Conservation (phyloP, 1,139 yeast genomes). For the Scheffersomyces segobiensis region DNA sequence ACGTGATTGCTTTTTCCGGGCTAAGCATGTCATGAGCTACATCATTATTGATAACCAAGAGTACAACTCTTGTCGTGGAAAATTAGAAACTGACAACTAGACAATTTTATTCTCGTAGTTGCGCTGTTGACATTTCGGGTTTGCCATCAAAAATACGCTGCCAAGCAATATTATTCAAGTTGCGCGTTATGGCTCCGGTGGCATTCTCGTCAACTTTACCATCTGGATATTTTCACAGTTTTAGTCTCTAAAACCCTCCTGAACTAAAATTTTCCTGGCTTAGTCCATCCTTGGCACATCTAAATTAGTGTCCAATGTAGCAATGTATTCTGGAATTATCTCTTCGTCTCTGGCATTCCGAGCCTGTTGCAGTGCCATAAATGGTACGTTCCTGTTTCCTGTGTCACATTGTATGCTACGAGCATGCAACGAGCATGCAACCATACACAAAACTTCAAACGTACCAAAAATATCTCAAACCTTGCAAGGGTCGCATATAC, state of each 20-base stretch:
- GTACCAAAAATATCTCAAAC: background rate
- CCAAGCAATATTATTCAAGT: background rate
- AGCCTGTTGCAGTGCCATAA: background rate
- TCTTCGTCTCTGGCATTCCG: background rate
- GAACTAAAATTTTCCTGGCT: background rate
- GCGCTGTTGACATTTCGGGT: background rate
- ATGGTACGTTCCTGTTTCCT: background rate
- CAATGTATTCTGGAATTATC: background rate
- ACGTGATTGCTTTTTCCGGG: background rate
- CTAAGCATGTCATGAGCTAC: background rate
- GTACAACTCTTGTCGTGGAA: background rate
- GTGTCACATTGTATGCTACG: background rate
- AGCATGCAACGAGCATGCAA: background rate
- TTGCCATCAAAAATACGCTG: background rate
- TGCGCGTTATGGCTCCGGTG: background rate
- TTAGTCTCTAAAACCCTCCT: background rate
- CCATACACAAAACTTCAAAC: background rate
- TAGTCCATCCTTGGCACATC: background rate
- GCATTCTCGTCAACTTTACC: background rate
- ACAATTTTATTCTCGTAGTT: background rate
- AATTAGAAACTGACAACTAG: too few relatives aligned
- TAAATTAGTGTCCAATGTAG: background rate
- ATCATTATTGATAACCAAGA: background rate
- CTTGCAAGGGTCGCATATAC: background rate
- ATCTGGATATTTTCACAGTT: background rate